phyloP scores from a whole-genome alignment of 2,329 filamentous ascomycete species.

The Aspergillus chevalieri region DNA sequence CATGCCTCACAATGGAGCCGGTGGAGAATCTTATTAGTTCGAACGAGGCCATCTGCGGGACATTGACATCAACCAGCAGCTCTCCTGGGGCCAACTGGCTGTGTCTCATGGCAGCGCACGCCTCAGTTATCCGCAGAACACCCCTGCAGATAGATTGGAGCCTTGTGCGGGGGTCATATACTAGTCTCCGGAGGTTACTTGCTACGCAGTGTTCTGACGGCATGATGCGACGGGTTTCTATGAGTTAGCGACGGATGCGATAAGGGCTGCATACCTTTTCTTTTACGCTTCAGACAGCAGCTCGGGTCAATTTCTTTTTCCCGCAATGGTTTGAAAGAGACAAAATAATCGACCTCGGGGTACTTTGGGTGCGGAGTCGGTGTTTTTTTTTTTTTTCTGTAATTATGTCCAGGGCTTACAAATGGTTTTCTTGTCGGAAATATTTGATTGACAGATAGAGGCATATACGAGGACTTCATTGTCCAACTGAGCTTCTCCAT shows the following conservation, averaged over 20 bases:
- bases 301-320: background rate
- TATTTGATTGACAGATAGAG: background rate
- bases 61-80: background rate
- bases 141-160: background rate
- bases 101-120: background rate
- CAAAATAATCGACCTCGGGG: background rate
- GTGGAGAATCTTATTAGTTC: conserved; percentile 38
- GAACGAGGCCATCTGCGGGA: conserved; percentile 6
- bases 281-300: background rate
- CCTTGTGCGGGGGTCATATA: conserved; percentile 2
- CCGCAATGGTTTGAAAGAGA: background rate
- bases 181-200: conserved; percentile 6
- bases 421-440: background rate
- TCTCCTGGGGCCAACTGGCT: background rate
- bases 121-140: background rate
- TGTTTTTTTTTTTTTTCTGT: background rate
- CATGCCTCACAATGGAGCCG: conserved; percentile 44
- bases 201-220: conserved; percentile 10
- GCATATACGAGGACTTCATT: background rate
- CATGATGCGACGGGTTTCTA: conserved; percentile 11
- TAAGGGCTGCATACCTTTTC: background rate
- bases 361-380: background rate
- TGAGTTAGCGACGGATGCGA: conserved; percentile 7
- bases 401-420: background rate
- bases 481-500: background rate